These are phyloP conservation scores for Picea abies DNA, from an alignment of 83 land plant species.

Conservation along the genomic window DNA sequence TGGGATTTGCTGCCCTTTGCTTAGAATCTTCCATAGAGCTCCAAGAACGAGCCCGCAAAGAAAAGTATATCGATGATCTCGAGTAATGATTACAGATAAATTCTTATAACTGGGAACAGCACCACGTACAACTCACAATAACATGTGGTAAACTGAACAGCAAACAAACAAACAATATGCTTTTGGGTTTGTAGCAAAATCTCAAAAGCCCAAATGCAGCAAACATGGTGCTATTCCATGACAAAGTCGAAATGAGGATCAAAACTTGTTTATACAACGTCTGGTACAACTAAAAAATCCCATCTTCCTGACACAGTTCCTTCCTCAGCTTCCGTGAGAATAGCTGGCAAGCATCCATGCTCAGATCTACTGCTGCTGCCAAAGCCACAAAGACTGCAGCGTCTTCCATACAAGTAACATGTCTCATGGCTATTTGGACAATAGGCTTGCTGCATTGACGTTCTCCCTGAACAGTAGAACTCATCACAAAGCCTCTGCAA, in stretches of 20 bases:
- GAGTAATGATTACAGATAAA: not conserved
- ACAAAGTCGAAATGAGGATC: not conserved
- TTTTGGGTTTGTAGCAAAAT: constrained; percentile 42
- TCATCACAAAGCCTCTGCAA: constrained; percentile 73
- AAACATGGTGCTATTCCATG: not conserved
- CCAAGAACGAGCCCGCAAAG: not conserved
- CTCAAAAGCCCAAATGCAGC: not conserved
- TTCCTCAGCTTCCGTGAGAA: constrained; percentile 67
- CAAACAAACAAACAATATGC: not conserved
- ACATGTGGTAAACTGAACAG: constrained; percentile 10
- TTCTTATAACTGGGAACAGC: not conserved
- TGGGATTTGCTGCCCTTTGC: not conserved
- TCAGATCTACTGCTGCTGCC: constrained; percentile 79
- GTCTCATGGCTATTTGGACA: constrained; percentile 64
- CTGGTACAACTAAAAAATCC: not conserved
- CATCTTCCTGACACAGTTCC: constrained; percentile 41
- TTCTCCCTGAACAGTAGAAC: constrained; percentile 67
- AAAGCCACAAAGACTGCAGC: constrained; percentile 75
- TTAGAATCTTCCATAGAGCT: not conserved
- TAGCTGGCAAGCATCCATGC: constrained; percentile 76
- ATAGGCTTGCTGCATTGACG: constrained; percentile 54
- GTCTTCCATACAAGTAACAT: constrained; percentile 75
- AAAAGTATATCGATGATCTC: not conserved
- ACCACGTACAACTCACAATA: not conserved
- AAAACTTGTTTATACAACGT: constrained; percentile 8